Evolutionary conservation across 176 grass and related monocot genomes (phyloP).

Genomic region (Poa pratensis): DNA sequence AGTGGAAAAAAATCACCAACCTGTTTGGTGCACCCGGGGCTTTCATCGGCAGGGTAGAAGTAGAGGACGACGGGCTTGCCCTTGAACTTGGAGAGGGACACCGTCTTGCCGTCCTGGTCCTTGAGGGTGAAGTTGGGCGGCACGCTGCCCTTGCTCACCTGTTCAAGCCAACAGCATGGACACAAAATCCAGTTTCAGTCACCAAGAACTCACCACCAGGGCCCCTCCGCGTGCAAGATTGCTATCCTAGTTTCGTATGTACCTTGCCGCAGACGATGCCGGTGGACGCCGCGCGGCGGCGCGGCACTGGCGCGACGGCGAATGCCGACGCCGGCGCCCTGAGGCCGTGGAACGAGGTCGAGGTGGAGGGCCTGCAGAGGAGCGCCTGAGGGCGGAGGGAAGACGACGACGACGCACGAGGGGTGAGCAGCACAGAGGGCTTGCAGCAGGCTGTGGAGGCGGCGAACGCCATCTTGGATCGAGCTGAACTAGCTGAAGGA

Average conservation of each 20-base stretch:
- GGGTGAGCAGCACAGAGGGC: not conserved
- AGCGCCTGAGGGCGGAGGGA: constrained; percentile 19
- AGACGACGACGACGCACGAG: not conserved
- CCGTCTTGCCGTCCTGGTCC: constrained; percentile 80
- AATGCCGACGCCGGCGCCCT: not conserved
- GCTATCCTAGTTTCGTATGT: not conserved
- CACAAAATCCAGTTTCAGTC: not conserved
- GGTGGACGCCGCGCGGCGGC: constrained; percentile 32
- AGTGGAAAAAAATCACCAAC: not conserved
- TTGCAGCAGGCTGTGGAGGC: constrained; percentile 48
- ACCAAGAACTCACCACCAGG: not conserved
- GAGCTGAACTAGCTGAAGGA: not conserved
- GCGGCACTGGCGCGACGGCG: not conserved
- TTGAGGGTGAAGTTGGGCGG: constrained; percentile 79
- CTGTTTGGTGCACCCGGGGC: constrained; percentile 94
- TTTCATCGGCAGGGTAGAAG: constrained; percentile 96
- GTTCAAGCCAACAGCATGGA: not conserved
- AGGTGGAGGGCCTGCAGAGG: constrained; percentile 49
- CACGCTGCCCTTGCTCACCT: constrained; percentile 75
- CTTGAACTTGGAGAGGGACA: constrained; percentile 89
- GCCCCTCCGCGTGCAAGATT: not conserved
- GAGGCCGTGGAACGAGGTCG: constrained; percentile 29
- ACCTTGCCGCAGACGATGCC: constrained; percentile 58
- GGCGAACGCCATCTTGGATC: constrained; percentile 48
- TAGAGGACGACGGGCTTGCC: constrained; percentile 89